Conservation (phyloP, 805 yeast genomes). For the Metschnikowia orientalis region DNA sequence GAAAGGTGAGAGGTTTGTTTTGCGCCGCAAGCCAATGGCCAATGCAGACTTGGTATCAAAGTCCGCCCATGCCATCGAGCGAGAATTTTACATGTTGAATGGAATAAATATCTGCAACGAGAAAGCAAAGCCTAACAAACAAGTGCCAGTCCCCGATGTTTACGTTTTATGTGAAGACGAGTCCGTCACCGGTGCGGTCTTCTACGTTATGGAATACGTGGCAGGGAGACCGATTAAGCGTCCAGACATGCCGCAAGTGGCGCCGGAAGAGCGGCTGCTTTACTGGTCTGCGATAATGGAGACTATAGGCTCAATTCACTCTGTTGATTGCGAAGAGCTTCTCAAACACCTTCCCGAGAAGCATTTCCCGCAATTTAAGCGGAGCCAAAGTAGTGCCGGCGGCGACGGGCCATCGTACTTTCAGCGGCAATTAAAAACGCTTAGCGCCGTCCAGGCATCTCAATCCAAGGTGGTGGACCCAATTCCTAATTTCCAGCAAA, state of each 20-base stretch:
- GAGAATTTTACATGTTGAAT: conserved; percentile 52
- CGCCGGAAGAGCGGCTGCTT: conserved; percentile 19
- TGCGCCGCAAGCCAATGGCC: conserved; percentile 54
- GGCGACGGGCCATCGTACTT: conserved; percentile 37
- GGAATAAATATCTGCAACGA: conserved; percentile 31
- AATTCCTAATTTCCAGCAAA: conserved; percentile 44
- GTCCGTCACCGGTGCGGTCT: conserved; percentile 48
- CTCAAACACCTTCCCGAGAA: conserved; percentile 39
- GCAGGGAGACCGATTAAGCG: conserved; percentile 54
- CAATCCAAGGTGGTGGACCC: conserved; percentile 40
- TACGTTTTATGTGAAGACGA: conserved; percentile 54
- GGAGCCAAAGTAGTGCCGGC: conserved; percentile 10
- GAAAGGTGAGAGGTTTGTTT: conserved; percentile 38
- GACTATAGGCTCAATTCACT: conserved; percentile 47
- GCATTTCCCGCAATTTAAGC: conserved; percentile 43
- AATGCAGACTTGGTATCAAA: conserved; percentile 47
- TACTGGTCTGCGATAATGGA: conserved; percentile 49
- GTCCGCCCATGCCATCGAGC: conserved; percentile 59
- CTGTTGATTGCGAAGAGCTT: conserved; percentile 42
- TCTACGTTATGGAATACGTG: conserved; percentile 58
- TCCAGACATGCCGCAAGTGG: conserved; percentile 42
- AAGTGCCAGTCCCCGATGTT: conserved; percentile 54
- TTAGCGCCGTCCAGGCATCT: conserved; percentile 37
- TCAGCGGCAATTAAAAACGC: conserved; percentile 49
- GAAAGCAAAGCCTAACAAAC: conserved; percentile 8